Evolutionary conservation across 2,329 filamentous ascomycete species (phyloP).

Genomic region (Neofusicoccum parvum): DNA sequence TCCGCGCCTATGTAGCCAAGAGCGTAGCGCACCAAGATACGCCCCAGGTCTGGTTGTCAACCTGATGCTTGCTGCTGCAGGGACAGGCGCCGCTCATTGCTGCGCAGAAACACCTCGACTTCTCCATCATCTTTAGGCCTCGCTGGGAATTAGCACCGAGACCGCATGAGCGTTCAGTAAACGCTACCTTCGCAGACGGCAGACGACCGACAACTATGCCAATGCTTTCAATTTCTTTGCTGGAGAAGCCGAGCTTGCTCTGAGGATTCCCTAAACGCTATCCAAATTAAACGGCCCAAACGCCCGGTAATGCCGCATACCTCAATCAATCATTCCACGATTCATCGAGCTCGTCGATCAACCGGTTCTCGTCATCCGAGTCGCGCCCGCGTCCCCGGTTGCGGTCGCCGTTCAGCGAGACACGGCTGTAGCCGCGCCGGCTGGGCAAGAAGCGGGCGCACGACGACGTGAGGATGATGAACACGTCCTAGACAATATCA

Average conservation of each 20-base stretch:
- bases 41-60: no score
- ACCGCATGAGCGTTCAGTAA: no score
- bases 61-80: background rate
- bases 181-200: background rate
- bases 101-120: background rate
- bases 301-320: conserved; percentile 2
- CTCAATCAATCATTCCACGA: conserved; percentile 81
- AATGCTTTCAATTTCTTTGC: conserved; percentile 9
- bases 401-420: conserved; percentile 52
- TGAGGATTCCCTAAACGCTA: background rate
- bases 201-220: background rate
- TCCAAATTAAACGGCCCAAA: conserved; percentile 17
- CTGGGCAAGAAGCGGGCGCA: conserved; percentile 68
- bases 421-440: conserved; percentile 67
- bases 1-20: conserved; percentile 1
- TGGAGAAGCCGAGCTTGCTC: no score
- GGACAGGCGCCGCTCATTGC: background rate
- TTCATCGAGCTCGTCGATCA: conserved; percentile 95
- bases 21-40: conserved; percentile 9
- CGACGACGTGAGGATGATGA: conserved; percentile 69
- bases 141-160: background rate
- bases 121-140: background rate
- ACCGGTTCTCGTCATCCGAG: conserved; percentile 82
- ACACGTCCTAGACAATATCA: conserved; percentile 50
- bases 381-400: conserved; percentile 44